phyloP scores from a whole-genome alignment of 169 alveolate genomes.

The Plasmodium gaboni region DNA sequence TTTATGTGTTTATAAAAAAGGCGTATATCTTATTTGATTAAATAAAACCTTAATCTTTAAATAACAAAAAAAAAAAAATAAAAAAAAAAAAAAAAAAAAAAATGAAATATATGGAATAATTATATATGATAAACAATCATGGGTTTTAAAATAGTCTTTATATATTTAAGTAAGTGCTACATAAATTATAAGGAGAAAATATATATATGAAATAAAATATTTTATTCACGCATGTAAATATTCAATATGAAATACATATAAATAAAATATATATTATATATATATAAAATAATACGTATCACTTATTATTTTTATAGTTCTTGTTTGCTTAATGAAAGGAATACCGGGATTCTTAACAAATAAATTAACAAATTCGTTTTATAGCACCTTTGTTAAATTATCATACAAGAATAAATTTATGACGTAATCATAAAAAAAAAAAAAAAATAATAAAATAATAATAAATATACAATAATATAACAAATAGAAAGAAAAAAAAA shows the following conservation, averaged over 20 bases:
- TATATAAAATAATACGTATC: not conserved
- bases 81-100: not conserved
- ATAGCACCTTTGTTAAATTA: conserved; percentile 5
- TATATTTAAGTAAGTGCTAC: not conserved
- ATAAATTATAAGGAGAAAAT: not conserved
- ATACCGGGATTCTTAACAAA: conserved; percentile 5
- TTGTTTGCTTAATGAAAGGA: conserved; percentile 17
- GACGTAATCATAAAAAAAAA: conserved; percentile 21
- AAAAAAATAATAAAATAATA: not conserved
- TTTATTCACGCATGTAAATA: too few species aligned
- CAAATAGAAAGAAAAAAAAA: too few species aligned
- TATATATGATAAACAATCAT: not conserved
- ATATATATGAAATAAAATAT: too few species aligned
- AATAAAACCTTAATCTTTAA: not conserved
- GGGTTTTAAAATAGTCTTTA: not conserved
- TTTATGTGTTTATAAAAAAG: too few species aligned
- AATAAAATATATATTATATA: not conserved
- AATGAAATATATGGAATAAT: not conserved
- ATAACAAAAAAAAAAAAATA: conserved; percentile 1
- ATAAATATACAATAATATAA: not conserved
- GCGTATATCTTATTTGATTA: too few species aligned
- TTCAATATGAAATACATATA: not conserved
- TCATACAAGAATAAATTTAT: conserved; percentile 35
- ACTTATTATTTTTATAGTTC: not conserved
- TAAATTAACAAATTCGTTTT: conserved; percentile 14